These are phyloP conservation scores for Chondrus crispus DNA, from an alignment of 23 red algal species.

Conservation along the genomic window DNA sequence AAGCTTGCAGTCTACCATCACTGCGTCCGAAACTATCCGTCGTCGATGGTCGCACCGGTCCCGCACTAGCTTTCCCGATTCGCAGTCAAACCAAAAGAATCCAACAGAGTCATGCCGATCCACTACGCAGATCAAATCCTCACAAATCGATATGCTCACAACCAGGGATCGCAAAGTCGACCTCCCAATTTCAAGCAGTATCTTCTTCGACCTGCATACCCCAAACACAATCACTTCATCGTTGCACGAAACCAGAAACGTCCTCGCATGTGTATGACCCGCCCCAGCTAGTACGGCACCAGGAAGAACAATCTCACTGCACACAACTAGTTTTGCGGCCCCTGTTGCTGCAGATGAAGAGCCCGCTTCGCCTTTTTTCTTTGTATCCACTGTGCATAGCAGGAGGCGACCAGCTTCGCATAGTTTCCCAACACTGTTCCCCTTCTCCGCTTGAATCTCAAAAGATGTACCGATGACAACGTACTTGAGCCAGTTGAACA, in stretches of 20 bases:
- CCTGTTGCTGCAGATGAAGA: background rate
- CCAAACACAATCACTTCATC: constrained; percentile 42
- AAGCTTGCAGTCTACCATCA: constrained; percentile 30
- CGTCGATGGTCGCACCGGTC: constrained; percentile 37
- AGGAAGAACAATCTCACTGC: constrained; percentile 39
- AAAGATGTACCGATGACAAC: constrained; percentile 53
- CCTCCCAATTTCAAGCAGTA: constrained; percentile 29
- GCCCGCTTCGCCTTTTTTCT: background rate
- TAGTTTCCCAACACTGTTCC: background rate
- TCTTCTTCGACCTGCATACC: background rate
- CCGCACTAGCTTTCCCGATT: constrained; percentile 13
- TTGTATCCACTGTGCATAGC: background rate
- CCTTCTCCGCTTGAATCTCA: background rate
- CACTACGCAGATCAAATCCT: constrained; percentile 43
- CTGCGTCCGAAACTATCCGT: constrained; percentile 50
- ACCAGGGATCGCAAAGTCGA: constrained; percentile 22
- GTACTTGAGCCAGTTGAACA: constrained; percentile 18
- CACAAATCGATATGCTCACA: constrained; percentile 26
- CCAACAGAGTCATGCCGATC: constrained; percentile 65
- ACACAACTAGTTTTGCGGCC: background rate
- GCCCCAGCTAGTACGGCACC: constrained; percentile 44
- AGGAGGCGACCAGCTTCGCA: constrained; percentile 34
- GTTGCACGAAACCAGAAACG: constrained; percentile 46
- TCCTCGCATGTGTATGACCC: background rate
- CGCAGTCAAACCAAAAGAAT: constrained; percentile 20